phyloP scores from a whole-genome alignment of 768 basidiomycete genomes.

The Gloeopeniophorella convolvens region DNA sequence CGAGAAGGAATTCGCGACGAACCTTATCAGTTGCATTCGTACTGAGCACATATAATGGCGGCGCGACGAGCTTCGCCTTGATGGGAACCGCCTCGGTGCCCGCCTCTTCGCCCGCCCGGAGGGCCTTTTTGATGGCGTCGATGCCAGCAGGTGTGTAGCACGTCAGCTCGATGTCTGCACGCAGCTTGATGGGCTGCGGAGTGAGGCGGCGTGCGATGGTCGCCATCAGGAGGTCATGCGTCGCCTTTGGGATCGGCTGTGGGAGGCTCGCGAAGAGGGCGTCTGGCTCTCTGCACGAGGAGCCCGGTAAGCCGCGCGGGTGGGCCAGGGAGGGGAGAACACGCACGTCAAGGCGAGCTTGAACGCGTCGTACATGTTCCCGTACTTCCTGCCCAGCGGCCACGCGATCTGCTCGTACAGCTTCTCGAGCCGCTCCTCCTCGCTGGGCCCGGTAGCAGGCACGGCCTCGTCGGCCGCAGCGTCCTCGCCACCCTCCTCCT shows the following conservation, averaged over 20 bases:
- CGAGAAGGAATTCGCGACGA: constrained; percentile 15
- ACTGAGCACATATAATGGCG: constrained; percentile 91
- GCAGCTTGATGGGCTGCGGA: constrained; percentile 97
- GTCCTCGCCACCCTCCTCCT: constrained; percentile 43
- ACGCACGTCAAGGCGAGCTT: constrained; percentile 90
- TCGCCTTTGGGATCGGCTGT: constrained; percentile 48
- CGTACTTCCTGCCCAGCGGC: constrained; percentile 89
- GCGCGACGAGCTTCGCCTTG: constrained; percentile 94
- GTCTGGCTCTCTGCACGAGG: constrained; percentile 56
- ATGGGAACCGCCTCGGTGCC: constrained; percentile 90
- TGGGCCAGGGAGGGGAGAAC: neutral
- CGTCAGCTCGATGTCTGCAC: constrained; percentile 95
- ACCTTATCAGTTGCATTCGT: constrained; percentile 97
- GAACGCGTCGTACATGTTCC: constrained; percentile 96
- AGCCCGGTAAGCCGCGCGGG: constrained; percentile 10
- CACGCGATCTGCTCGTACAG: constrained; percentile 90
- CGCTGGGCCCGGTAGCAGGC: constrained; percentile 40
- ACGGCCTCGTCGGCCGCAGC: constrained; percentile 35
- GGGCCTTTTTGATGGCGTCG: constrained; percentile 90
- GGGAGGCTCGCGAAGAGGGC: constrained; percentile 72
- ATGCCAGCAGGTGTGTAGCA: constrained; percentile 96
- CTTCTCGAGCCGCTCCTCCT: constrained; percentile 75
- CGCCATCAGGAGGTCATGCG: constrained; percentile 55
- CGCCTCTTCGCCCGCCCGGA: constrained; percentile 81
- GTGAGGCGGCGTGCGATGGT: constrained; percentile 94